Conservation (phyloP, 2,329 filamentous ascomycete genomes). For the Grosmannia clavigera region DNA sequence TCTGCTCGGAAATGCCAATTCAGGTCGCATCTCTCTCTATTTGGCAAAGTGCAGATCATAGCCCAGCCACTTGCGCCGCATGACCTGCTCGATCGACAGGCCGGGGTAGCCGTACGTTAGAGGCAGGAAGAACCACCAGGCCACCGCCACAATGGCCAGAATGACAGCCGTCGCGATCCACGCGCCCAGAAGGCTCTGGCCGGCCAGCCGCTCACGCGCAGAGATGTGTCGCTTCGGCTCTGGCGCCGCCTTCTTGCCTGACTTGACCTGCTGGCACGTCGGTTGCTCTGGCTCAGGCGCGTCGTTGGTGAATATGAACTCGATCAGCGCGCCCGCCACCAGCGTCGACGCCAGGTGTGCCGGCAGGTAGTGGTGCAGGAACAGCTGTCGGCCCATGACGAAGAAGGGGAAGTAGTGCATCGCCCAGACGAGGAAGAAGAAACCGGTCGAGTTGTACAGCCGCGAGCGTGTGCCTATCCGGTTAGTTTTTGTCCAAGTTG, state of each 20-base stretch:
- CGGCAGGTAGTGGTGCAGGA: constrained; percentile 94
- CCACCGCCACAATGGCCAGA: constrained; percentile 52
- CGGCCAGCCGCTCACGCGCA: constrained; percentile 70
- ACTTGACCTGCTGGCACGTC: constrained; percentile 28
- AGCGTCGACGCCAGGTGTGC: constrained; percentile 84
- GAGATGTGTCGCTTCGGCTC: constrained; percentile 50
- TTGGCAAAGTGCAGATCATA: constrained; percentile 99
- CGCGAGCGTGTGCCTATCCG: constrained; percentile 69
- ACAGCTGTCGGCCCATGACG: constrained; percentile 95
- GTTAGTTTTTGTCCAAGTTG: not conserved
- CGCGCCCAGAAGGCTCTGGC: constrained; percentile 61
- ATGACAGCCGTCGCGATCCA: constrained; percentile 72
- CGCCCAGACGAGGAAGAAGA: constrained; percentile 97
- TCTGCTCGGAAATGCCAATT: not conserved
- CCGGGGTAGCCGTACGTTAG: constrained; percentile 93
- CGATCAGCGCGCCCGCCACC: constrained; percentile 80
- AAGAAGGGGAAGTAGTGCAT: constrained; percentile 97
- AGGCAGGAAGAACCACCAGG: constrained; percentile 89
- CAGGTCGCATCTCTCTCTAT: constrained; percentile 32
- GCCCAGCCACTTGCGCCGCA: constrained; percentile 83
- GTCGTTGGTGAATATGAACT: constrained; percentile 93
- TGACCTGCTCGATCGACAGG: constrained; percentile 63
- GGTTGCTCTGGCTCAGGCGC: constrained; percentile 46
- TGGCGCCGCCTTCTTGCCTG: constrained; percentile 25
- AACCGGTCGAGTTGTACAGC: constrained; percentile 95